Base-by-base conservation (phyloP, 116 monocot genomes). In the Cymodocea nodosa region DNA sequence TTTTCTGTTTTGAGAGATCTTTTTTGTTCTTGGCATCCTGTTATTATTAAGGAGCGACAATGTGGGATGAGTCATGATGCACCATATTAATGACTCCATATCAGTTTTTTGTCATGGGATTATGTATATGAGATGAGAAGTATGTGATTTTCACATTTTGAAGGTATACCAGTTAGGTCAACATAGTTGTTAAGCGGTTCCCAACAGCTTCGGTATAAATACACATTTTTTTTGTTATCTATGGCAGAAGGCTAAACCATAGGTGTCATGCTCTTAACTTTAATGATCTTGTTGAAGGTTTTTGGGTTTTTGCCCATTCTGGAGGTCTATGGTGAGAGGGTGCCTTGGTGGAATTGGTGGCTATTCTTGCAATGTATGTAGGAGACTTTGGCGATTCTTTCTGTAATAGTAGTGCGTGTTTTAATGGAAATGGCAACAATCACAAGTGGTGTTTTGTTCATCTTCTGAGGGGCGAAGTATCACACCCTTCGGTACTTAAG, bases 281-380 rank as follows among this genome's bases (percentile, higher is more conserved):
- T 68, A 79, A 85, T 85, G 77, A 85, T 88, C 83, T 93, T 93
- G 79, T 95, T 95, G 95, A 95, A 95, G 95, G 95, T 91, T 87
- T n/a, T 74, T 78, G 73, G 86, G 88, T 60, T 78, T 90, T 79
- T 83, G 35, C 83, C 86, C 81, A 82, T 80, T 86, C 85, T 73
- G 98, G 85, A 83, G 88, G 83, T 85, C 88, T 77, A 54, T 82
- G 85, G 85, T 85, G 89, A 68, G 83, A 82, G 81, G 91, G 90
- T 87, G 90, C 77, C 80, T 71, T 88, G 87, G 77, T 95, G 95
- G 83, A 94, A 81, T 79, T 88, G 91, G 83, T 88, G 91, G 86
- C 82, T 65, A 80, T 80, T 85, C 85, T 75, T 82, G 68, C 84
- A 71, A 80, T 75, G 70, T 83, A 75, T 79, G 71, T 86, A 81